Percentiles rank a stretch among this genome's conserved stretches.
phyloP scores from a whole-genome alignment of 2,329 filamentous ascomycete genomes.

The Curvularia lunata region DNA sequence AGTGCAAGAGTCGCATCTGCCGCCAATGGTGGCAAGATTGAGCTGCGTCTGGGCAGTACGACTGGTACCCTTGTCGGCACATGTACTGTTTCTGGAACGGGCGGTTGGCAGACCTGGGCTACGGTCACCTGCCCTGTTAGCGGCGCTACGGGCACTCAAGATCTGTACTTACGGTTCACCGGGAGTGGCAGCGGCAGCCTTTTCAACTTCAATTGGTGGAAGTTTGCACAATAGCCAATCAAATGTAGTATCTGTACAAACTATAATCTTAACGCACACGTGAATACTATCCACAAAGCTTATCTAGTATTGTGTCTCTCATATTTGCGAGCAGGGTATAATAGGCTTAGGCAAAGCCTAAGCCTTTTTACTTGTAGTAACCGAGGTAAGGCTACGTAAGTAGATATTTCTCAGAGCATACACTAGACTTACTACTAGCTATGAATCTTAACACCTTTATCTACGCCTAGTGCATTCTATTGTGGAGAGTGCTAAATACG shows the following conservation, averaged over 20 bases:
- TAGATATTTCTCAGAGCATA: too few relatives aligned
- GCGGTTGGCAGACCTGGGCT: slow-evolving; percentile 19
- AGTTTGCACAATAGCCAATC: slow-evolving; percentile 10
- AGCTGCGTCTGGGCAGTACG: slow-evolving; percentile 19
- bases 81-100: slow-evolving; percentile 19
- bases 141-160: slow-evolving; percentile 22
- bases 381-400: too few relatives aligned
- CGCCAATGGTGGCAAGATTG: slow-evolving; percentile 23
- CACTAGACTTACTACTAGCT: too few relatives aligned
- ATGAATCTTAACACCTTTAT: too few relatives aligned
- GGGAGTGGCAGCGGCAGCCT: slow-evolving; percentile 16
- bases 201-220: slow-evolving; percentile 28
- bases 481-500: too few relatives aligned
- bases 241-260: neutral
- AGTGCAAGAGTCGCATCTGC: slow-evolving; percentile 19
- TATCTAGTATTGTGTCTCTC: neutral
- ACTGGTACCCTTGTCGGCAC: slow-evolving; percentile 23
- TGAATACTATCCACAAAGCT: neutral
- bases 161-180: slow-evolving; percentile 23
- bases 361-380: too few relatives aligned
- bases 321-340: neutral
- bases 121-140: slow-evolving; percentile 22
- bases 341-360: neutral
- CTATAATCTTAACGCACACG: neutral
- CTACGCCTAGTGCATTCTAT: too few relatives aligned